These are phyloP conservation scores for Chrysoporthe deuterocubensis DNA, from an alignment of 2,329 filamentous ascomycete species.

Conservation along the genomic window DNA sequence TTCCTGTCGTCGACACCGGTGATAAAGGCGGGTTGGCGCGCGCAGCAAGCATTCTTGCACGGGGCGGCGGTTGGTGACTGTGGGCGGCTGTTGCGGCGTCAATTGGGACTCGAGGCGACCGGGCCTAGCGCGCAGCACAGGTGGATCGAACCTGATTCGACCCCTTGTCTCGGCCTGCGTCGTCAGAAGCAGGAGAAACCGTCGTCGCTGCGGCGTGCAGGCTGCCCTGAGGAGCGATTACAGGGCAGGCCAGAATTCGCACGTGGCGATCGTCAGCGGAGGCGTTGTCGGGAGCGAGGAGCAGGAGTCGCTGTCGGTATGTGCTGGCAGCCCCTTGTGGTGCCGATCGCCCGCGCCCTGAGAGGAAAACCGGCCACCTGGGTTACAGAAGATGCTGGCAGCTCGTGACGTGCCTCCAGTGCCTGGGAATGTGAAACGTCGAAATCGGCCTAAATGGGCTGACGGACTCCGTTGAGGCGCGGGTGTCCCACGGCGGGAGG, in stretches of 20 bases:
- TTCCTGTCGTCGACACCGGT: slow-evolving; percentile 80
- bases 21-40: slow-evolving; percentile 72
- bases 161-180: background rate
- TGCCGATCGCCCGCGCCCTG: background rate
- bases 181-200: too few species aligned
- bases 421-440: slow-evolving; percentile 24
- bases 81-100: slow-evolving; percentile 37
- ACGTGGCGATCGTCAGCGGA: slow-evolving; percentile 17
- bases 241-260: slow-evolving; percentile 1
- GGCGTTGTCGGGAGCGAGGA: slow-evolving; percentile 10
- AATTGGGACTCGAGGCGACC: slow-evolving; percentile 8
- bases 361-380: slow-evolving; percentile 14
- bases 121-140: slow-evolving; percentile 11
- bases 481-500: slow-evolving; percentile 17
- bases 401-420: slow-evolving; percentile 16
- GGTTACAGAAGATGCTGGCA: slow-evolving; percentile 20
- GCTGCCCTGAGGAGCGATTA: too few species aligned
- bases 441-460: slow-evolving; percentile 19
- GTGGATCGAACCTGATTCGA: background rate
- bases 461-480: slow-evolving; percentile 6
- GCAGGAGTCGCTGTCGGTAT: slow-evolving; percentile 3
- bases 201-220: background rate
- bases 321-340: background rate
- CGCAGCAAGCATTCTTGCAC: slow-evolving; percentile 27
- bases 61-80: slow-evolving; percentile 58